Conservation (phyloP, 2,329 filamentous ascomycete genomes). For the Ascochyta rabiei region DNA sequence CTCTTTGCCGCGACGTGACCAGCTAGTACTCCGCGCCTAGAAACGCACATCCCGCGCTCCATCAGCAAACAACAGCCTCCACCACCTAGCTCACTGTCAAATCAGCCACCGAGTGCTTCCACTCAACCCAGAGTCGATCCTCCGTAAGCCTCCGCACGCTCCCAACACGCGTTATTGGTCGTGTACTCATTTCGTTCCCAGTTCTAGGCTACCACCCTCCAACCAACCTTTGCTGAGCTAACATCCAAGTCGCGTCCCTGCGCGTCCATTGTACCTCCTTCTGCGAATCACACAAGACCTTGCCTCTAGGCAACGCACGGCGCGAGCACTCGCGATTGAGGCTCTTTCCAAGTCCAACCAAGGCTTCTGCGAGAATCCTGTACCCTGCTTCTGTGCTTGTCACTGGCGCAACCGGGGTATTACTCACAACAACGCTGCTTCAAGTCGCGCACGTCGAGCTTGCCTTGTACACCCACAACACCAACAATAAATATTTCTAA, state of each 20-base stretch:
- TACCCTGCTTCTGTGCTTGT: constrained; percentile 31
- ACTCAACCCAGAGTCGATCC: constrained; percentile 26
- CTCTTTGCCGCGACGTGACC: constrained; percentile 47
- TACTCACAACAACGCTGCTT: constrained; percentile 34
- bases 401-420: constrained; percentile 45
- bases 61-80: constrained; percentile 43
- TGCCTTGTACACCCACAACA: constrained; percentile 32
- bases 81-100: constrained; percentile 25
- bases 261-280: constrained; percentile 24
- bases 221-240: constrained; percentile 37
- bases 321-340: constrained; percentile 21
- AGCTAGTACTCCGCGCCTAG: constrained; percentile 38
- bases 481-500: constrained; percentile 21
- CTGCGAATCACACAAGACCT: constrained; percentile 26
- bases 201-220: constrained; percentile 41
- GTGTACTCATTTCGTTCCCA: constrained; percentile 37
- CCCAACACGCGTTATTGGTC: constrained; percentile 34
- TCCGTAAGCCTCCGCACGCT: constrained; percentile 29
- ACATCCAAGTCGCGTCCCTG: constrained; percentile 35
- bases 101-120: constrained; percentile 25
- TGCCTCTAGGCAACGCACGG: constrained; percentile 35
- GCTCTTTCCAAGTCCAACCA: constrained; percentile 23
- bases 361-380: constrained; percentile 27
- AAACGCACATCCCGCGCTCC: constrained; percentile 36
- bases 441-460: constrained; percentile 31